Base-by-base conservation (phyloP, 2,329 filamentous ascomycete species). In the Cercospora zeae-maydis region DNA sequence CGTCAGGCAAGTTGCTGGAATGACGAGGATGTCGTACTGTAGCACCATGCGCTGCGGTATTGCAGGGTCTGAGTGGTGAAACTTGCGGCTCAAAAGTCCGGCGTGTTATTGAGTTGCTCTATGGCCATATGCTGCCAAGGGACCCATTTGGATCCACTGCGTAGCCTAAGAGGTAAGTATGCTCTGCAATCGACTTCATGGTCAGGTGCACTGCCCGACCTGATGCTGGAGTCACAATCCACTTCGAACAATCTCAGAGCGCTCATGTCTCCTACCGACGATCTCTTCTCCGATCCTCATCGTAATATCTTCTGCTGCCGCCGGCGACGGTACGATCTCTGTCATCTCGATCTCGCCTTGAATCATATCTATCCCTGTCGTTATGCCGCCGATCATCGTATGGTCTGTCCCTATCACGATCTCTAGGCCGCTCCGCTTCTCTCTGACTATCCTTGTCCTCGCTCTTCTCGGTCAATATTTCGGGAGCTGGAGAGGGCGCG, bases 361-460 rank as follows among this genome's bases (percentile, higher is more conserved):
- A n/a, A 45, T 66, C 63, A 45, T 71, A 65, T 49, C 69, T 61
- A 36, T 71, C 63, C 10, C 67, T 47, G 30, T 53, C 58, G 36
- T 70, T 67, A n/a, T n/a, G n/a, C n/a, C n/a, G n/a, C n/a, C n/a
- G n/a, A n/a, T n/a, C n/a, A n/a, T n/a, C n/a, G n/a, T n/a, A n/a
- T n/a, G n/a, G n/a, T n/a, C n/a, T n/a, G n/a, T n/a, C n/a, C n/a
- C n/a, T n/a, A n/a, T n/a, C n/a, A n/a, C n/a, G n/a, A n/a, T 72
- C 67, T 21, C 72, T 59, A 10, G 71, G 64, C 27, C 70, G 62
- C 52, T 74, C 68, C 24, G 70, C 54, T 66, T 76, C 27, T 61
- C 66, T 64, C 64, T 63, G 62, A 51, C 45, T 57, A 21, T 68
- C 66, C 45, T 67, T 61, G 54, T 74, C 68, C 24, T 63, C 39